Percentiles rank a stretch among this genome's conserved stretches.
phyloP scores from a whole-genome alignment of 495 filamentous ascomycete genomes.

The Corynascus novoguineensis region DNA sequence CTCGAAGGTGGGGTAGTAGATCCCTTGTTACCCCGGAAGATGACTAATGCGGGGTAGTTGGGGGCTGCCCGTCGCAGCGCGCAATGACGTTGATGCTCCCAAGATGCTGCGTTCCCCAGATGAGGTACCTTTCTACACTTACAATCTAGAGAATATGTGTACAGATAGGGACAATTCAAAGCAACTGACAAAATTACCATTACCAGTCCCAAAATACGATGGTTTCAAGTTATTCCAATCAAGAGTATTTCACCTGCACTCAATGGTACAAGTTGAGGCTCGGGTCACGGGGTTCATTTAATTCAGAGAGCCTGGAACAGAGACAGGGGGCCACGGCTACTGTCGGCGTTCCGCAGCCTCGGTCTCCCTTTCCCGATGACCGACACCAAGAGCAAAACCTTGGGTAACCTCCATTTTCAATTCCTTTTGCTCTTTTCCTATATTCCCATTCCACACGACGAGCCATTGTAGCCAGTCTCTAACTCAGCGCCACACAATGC shows the following conservation, averaged over 20 bases:
- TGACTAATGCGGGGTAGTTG: conserved; percentile 22
- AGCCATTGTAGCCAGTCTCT: conserved; percentile 2
- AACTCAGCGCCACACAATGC: conserved; percentile 25
- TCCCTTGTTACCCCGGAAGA: neutral
- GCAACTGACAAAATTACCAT: no score
- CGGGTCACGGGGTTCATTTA: conserved; percentile 5
- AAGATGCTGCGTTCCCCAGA: neutral
- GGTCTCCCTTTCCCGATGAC: neutral
- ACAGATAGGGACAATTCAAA: neutral
- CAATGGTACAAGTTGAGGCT: no score
- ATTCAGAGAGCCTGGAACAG: neutral
- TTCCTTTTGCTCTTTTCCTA: neutral
- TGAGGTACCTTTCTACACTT: neutral
- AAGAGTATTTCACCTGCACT: no score
- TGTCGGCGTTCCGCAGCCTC: conserved; percentile 13
- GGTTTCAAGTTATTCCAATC: no score
- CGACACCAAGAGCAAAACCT: neutral
- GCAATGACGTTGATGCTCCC: conserved; percentile 16
- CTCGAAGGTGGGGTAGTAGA: neutral
- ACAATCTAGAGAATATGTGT: neutral
- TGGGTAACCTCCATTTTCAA: neutral
- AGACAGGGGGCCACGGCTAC: conserved; percentile 16
- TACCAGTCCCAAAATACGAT: no score
- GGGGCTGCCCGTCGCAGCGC: neutral
- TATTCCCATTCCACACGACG: neutral